Conservation (phyloP, 2,329 filamentous ascomycete genomes). For the Fusarium cyanostomum region DNA sequence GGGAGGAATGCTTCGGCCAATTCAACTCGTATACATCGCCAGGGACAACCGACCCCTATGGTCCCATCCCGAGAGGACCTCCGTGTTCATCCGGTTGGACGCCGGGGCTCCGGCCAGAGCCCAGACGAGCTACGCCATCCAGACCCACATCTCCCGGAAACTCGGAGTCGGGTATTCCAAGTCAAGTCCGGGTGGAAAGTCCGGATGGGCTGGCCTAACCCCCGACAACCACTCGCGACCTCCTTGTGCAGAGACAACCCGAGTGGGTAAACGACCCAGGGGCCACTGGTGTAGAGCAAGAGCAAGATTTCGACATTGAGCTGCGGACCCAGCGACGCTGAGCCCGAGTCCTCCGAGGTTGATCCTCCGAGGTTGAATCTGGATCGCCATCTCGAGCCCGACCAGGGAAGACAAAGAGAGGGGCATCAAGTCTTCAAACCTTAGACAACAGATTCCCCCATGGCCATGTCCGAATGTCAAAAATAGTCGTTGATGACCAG, state of each 20-base stretch:
- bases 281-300: neutral
- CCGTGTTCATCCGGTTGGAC: constrained; percentile 22
- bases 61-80: constrained; percentile 24
- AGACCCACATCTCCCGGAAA: constrained; percentile 4
- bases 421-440: no score
- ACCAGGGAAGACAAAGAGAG: no score
- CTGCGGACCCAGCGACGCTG: no score
- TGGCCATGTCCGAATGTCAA: no score
- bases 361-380: no score
- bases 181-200: neutral
- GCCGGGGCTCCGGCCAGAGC: constrained; percentile 16
- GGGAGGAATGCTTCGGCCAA: no score
- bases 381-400: no score
- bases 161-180: constrained; percentile 8
- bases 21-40: no score
- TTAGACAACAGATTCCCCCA: no score
- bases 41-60: constrained; percentile 10
- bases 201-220: neutral
- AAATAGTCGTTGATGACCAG: no score
- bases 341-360: no score
- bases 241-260: neutral
- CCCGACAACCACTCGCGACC: neutral
- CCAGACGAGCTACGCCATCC: constrained; percentile 14
- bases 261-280: neutral
- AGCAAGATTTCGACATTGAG: no score